Conservation (phyloP, 164 flowering plant genomes). For the Euptelea pleiosperma region DNA sequence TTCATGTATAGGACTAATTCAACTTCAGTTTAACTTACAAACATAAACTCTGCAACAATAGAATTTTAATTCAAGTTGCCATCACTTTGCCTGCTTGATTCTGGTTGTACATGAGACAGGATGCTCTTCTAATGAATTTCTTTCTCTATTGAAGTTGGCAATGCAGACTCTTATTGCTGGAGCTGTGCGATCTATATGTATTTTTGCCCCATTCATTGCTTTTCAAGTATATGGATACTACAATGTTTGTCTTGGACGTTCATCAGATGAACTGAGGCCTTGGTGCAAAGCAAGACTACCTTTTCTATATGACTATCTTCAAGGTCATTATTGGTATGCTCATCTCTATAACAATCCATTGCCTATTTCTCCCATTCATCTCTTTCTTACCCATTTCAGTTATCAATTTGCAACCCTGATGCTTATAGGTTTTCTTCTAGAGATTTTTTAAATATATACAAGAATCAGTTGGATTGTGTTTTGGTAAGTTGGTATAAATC, state of each 20-base stretch:
- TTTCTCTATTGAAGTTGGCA: conserved; percentile 48
- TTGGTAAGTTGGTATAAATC: neutral
- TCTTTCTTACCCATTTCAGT: neutral
- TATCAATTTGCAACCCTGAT: neutral
- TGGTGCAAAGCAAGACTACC: conserved; percentile 94
- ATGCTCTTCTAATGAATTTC: conserved; percentile 5
- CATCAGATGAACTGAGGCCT: conserved; percentile 57
- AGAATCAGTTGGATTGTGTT: neutral
- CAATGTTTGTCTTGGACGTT: conserved; percentile 62
- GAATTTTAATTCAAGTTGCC: neutral
- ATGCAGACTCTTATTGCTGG: conserved; percentile 43
- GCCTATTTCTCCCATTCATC: conserved; percentile 10
- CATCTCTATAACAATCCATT: neutral
- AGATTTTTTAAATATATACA: neutral
- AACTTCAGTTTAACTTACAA: neutral
- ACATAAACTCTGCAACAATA: too few species aligned
- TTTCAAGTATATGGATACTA: conserved; percentile 90
- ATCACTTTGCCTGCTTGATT: neutral
- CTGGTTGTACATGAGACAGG: neutral
- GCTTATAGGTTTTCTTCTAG: neutral
- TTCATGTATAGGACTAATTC: neutral
- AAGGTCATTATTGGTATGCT: conserved; percentile 86
- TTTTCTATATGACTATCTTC: conserved; percentile 72
- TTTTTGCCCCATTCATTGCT: conserved; percentile 64
- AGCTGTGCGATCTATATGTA: conserved; percentile 47